phyloP scores from a whole-genome alignment of 768 basidiomycete species.

The Pleurotus platypus region DNA sequence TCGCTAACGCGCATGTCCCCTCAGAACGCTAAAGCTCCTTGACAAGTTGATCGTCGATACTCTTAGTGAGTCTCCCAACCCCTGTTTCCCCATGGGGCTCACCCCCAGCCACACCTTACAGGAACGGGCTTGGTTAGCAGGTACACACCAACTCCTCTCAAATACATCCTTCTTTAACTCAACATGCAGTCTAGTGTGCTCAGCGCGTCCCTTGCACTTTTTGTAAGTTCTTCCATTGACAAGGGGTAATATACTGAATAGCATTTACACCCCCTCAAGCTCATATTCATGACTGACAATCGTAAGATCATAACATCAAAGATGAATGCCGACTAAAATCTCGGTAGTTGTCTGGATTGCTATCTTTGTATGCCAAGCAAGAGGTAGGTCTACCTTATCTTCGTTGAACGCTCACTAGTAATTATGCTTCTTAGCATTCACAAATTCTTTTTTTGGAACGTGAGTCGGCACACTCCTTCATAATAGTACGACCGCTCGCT shows the following conservation, averaged over 20 bases:
- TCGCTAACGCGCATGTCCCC: background rate
- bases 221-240: background rate
- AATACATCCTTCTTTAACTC: background rate
- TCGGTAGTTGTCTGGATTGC: background rate
- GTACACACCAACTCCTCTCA: no score
- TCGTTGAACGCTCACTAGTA: no score
- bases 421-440: background rate
- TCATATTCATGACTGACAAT: background rate
- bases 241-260: background rate
- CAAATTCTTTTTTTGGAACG: conserved; percentile 5
- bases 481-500: no score
- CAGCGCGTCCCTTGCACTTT: background rate
- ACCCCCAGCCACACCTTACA: no score
- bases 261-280: background rate
- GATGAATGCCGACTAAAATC: background rate
- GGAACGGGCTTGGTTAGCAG: no score
- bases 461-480: background rate
- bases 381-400: background rate
- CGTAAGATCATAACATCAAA: background rate
- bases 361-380: background rate
- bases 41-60: background rate
- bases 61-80: background rate
- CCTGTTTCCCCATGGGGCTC: no score
- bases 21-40: background rate
- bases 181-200: background rate